Base-by-base conservation (phyloP, 2,329 filamentous ascomycete genomes). In the Pezicula neosporulosa region DNA sequence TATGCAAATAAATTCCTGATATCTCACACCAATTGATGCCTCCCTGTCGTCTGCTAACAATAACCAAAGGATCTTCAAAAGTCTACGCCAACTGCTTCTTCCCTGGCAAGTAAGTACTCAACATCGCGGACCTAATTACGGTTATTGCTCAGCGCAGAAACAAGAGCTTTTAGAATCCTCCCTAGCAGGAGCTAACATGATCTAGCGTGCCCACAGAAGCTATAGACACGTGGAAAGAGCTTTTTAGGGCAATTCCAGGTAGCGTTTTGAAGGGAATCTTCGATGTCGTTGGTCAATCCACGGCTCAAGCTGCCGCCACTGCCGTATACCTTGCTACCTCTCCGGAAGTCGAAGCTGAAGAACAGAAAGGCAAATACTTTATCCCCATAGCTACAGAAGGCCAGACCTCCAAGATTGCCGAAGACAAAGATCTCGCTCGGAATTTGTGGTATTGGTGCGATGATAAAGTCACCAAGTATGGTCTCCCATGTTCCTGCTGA, bases 301-400 rank as follows among this genome's bases (percentile, higher is more conserved):
- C 44, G 16, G 47, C 58, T 41, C 64, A 68, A 46, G 67, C 56
- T 19, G 66, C 65, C 38, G 58, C 64, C 9, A 66, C 61, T 7
- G 65, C 60, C 10, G 42, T 69, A 30, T 69, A 62, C 57, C 52
- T 68, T 30, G 61, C 62, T 16, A 45, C 65, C 12, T 64, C 60
- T 49, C 45, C 44, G 2, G 59, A 63, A 13, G 56, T 69, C 6
- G 47, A 41, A 12, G 51, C 54, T 16, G 47, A 55, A 16, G 48
- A 61, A 10, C 33, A 57, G 15, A 60, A 60, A 30, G 70, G 68
- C 1, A 58, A 57, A 39, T 72, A 70, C 48, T 73, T 71, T 46
- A 63, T 70, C 41, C 70, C 70, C 8, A 62, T 71, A 37, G 69
- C 64, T 5, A 62, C 55, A n/a, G 50, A 54, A 33, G 60, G 58